These are phyloP conservation scores for Colletotrichum sp. DNA, from an alignment of 2,329 filamentous ascomycete genomes.

Conservation along the genomic window DNA sequence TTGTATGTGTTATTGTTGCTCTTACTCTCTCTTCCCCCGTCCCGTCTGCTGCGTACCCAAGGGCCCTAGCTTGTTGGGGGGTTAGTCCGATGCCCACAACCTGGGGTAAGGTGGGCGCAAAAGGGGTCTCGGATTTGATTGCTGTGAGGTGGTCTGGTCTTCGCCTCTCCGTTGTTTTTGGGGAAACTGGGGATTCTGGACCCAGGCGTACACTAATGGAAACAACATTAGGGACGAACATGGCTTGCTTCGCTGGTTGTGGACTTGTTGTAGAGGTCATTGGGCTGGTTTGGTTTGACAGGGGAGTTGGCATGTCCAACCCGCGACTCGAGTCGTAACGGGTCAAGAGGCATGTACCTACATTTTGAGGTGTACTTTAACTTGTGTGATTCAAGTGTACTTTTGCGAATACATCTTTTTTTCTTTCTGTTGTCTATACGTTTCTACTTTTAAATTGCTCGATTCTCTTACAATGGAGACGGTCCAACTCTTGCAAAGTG, in stretches of 20 bases:
- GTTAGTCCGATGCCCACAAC: background rate
- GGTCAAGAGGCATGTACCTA: background rate
- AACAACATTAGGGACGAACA: constrained; percentile 6
- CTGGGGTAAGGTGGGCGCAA: constrained; percentile 16
- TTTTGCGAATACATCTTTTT: background rate
- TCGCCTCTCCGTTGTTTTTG: background rate
- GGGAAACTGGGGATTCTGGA: background rate
- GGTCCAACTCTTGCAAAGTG: background rate
- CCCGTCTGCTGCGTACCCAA: background rate
- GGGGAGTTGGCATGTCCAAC: background rate
- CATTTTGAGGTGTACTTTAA: background rate
- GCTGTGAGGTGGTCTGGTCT: background rate
- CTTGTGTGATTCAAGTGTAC: background rate
- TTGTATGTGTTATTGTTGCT: background rate
- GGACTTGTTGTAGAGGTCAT: background rate
- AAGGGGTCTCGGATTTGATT: constrained; percentile 9
- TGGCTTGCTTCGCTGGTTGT: background rate
- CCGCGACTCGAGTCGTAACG: background rate
- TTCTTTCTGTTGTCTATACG: background rate
- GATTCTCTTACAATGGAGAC: background rate
- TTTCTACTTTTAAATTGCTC: background rate
- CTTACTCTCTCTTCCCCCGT: background rate
- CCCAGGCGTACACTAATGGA: constrained; percentile 3
- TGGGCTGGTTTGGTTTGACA: background rate
- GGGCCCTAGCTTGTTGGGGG: background rate